Evolutionary conservation across 2,329 filamentous ascomycete species (phyloP).

Genomic region (Elsinoe ampelina): DNA sequence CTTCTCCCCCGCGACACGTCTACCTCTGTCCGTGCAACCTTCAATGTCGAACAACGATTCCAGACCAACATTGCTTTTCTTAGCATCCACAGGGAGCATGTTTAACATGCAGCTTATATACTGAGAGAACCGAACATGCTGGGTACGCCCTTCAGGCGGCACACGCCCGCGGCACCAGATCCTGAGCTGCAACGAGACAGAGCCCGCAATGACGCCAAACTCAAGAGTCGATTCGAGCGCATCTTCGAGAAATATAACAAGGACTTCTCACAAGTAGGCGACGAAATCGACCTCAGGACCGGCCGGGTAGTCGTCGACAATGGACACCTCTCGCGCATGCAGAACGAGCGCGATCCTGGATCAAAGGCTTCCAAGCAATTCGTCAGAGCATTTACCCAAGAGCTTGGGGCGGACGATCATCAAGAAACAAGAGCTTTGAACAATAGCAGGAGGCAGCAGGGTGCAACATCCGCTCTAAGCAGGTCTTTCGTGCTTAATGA

Average conservation of each 20-base stretch:
- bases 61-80: neutral
- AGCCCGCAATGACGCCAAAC: constrained; percentile 53
- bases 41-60: neutral
- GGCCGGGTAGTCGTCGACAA: constrained; percentile 83
- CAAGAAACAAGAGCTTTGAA: constrained; percentile 18
- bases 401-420: constrained; percentile 26
- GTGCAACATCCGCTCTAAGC: constrained; percentile 22
- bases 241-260: constrained; percentile 84
- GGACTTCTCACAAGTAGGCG: constrained; percentile 73
- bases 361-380: constrained; percentile 22
- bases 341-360: constrained; percentile 46
- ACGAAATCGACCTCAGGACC: constrained; percentile 79
- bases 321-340: constrained; percentile 65
- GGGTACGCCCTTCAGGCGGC: constrained; percentile 6
- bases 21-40: neutral
- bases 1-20: neutral
- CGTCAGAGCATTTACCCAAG: constrained; percentile 24
- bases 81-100: neutral
- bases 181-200: constrained; percentile 43
- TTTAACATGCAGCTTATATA: neutral
- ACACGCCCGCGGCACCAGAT: neutral
- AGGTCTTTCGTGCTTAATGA: neutral
- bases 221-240: constrained; percentile 76
- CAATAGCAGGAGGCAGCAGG: constrained; percentile 31
- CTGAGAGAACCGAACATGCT: neutral